These are phyloP conservation scores for Coemansia sp. DNA, from an alignment of 192 early-diverging fungal genomes.

Conservation along the genomic window DNA sequence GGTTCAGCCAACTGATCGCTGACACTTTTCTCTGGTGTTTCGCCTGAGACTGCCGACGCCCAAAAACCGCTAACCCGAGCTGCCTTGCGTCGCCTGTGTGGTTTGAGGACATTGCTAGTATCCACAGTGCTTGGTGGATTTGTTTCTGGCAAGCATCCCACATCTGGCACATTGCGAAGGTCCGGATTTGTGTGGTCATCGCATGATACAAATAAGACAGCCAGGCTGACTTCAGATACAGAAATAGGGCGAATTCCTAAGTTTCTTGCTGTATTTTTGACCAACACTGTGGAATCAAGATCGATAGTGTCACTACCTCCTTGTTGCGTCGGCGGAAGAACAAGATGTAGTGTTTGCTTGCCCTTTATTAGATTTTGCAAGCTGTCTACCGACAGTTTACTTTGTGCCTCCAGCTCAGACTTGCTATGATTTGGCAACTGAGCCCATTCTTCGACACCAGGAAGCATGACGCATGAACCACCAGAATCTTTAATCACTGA, in stretches of 20 bases:
- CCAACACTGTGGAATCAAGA: not conserved
- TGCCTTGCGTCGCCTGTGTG: conserved; percentile 6
- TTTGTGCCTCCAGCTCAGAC: not conserved
- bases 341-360: conserved; percentile 7
- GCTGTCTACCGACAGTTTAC: not conserved
- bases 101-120: not conserved
- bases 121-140: not conserved
- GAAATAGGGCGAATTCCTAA: conserved; percentile 27
- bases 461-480: conserved; percentile 11
- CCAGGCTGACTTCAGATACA: conserved; percentile 43
- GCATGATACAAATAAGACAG: conserved; percentile 29
- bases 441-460: not conserved
- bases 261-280: conserved; percentile 7
- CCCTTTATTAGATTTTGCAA: not conserved
- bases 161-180: not conserved
- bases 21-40: not conserved
- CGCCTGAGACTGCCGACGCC: conserved; percentile 9
- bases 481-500: conserved; percentile 16
- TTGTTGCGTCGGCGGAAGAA: conserved; percentile 12
- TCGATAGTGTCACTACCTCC: not conserved
- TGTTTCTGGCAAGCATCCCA: not conserved
- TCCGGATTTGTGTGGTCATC: conserved; percentile 28
- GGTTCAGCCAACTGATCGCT: not conserved
- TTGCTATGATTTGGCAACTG: not conserved
- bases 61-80: conserved; percentile 25